Percentiles rank a stretch among this genome's conserved stretches.
Evolutionary conservation across 257 asterid genomes (phyloP).

Genomic region (Misopates orontium): DNA sequence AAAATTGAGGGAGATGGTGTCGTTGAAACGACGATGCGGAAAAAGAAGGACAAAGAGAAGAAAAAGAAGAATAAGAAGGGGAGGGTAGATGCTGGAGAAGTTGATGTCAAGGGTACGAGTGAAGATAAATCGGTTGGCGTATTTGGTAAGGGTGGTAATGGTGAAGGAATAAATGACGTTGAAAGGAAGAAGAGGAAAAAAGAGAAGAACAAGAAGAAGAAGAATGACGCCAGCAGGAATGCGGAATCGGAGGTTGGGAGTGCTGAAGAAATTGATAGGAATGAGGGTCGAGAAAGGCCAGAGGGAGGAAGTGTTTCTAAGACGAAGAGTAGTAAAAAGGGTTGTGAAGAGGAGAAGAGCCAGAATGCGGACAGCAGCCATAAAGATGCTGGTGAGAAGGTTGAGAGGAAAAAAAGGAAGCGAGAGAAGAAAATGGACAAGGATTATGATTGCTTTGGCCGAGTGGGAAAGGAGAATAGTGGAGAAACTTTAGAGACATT

Average conservation of each 20-base stretch:
- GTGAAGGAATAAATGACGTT: conserved; percentile 11
- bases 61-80: conserved; percentile 18
- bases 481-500: background rate
- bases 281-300: background rate
- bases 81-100: conserved; percentile 17
- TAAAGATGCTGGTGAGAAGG: conserved; percentile 14
- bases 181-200: conserved; percentile 30
- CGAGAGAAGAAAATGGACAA: conserved; percentile 9
- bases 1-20: conserved; percentile 22
- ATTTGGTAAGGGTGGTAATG: conserved; percentile 16
- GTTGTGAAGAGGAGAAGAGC: conserved; percentile 24
- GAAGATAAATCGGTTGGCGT: conserved; percentile 18
- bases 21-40: conserved; percentile 23
- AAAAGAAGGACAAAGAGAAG: conserved; percentile 11
- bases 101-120: conserved; percentile 12
- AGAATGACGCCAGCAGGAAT: background rate
- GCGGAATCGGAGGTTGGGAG: conserved; percentile 1
- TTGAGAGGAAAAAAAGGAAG: conserved; percentile 10
- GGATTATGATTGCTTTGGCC: too few species aligned
- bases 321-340: conserved; percentile 11
- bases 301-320: conserved; percentile 21
- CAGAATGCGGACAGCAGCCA: conserved; percentile 20
- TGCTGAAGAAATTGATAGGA: conserved; percentile 3
- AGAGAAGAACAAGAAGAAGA: conserved; percentile 21
- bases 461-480: background rate